Conservation (phyloP, 805 yeast genomes). For the Barnettozyma salicaria region DNA sequence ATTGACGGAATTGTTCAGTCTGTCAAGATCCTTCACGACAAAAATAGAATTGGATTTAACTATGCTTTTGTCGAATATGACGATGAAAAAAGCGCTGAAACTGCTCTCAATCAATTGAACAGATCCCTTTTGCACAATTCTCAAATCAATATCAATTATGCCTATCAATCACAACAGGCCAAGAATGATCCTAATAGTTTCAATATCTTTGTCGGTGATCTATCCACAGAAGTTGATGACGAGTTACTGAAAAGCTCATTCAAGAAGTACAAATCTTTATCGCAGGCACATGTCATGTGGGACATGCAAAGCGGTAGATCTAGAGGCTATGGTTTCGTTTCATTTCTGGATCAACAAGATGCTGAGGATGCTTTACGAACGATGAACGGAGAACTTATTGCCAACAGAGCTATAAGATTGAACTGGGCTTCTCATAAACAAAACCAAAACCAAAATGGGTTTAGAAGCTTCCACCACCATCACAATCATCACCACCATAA, state of each 20-base stretch:
- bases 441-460: slow-evolving; percentile 24
- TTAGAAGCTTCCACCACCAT: slow-evolving; percentile 10
- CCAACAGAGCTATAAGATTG: slow-evolving; percentile 73
- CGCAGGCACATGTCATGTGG: slow-evolving; percentile 95
- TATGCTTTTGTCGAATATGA: slow-evolving; percentile 82
- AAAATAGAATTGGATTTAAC: slow-evolving; percentile 64
- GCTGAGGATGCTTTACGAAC: slow-evolving; percentile 68
- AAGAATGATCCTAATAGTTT: slow-evolving; percentile 46
- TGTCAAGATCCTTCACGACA: slow-evolving; percentile 70
- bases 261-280: slow-evolving; percentile 47
- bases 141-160: slow-evolving; percentile 70
- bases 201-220: slow-evolving; percentile 82
- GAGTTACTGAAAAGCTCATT: slow-evolving; percentile 58
- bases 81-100: slow-evolving; percentile 49
- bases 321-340: slow-evolving; percentile 87
- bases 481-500: slow-evolving; percentile 11
- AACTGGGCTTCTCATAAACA: slow-evolving; percentile 85
- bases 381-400: slow-evolving; percentile 68
- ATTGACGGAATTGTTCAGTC: slow-evolving; percentile 55
- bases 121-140: slow-evolving; percentile 50
- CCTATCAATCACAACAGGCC: slow-evolving; percentile 73
- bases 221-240: slow-evolving; percentile 77
- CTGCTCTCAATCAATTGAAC: slow-evolving; percentile 55
- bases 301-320: slow-evolving; percentile 92
- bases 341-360: slow-evolving; percentile 58